A percentile compares a stretch with the other conserved stretches of the same genome.
These are phyloP conservation scores for Cladosporium sp. DNA, from an alignment of 2,329 filamentous ascomycete genomes.

Conservation along the genomic window DNA sequence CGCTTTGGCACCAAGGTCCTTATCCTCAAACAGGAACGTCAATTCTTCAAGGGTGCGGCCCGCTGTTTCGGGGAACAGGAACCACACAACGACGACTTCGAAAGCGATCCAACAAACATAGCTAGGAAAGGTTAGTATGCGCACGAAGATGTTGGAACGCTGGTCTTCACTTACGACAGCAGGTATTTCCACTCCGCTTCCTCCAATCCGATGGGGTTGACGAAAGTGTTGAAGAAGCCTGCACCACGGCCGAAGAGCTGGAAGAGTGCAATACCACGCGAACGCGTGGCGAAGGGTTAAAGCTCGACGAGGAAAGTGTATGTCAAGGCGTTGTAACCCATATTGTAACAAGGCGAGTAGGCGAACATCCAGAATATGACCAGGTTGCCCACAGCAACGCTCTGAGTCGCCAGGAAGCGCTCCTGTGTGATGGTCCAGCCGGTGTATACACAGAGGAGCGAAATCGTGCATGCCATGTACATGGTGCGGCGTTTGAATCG, in stretches of 20 bases:
- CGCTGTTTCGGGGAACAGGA: slow-evolving; percentile 44
- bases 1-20: slow-evolving; percentile 26
- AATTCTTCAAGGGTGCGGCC: slow-evolving; percentile 43
- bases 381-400: slow-evolving; percentile 5
- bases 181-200: slow-evolving; percentile 43
- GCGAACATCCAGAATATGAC: slow-evolving; percentile 15
- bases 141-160: too few relatives aligned
- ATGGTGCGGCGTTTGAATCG: slow-evolving; percentile 15
- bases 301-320: slow-evolving; percentile 15
- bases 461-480: slow-evolving; percentile 22
- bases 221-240: slow-evolving; percentile 30
- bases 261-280: slow-evolving; percentile 11
- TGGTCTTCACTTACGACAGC: slow-evolving; percentile 21
- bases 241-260: slow-evolving; percentile 9
- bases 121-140: slow-evolving; percentile 30
- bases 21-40: slow-evolving; percentile 33
- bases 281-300: slow-evolving; percentile 10
- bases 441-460: slow-evolving; percentile 6
- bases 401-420: slow-evolving; percentile 6
- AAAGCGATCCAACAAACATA: slow-evolving; percentile 42
- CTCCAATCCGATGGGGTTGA: slow-evolving; percentile 45
- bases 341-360: slow-evolving; percentile 12
- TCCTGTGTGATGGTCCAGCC: slow-evolving; percentile 11
- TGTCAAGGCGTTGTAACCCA: slow-evolving; percentile 13
- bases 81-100: slow-evolving; percentile 41